phyloP scores from a whole-genome alignment of 495 filamentous ascomycete genomes.

The Aspergillus heteromorphus region DNA sequence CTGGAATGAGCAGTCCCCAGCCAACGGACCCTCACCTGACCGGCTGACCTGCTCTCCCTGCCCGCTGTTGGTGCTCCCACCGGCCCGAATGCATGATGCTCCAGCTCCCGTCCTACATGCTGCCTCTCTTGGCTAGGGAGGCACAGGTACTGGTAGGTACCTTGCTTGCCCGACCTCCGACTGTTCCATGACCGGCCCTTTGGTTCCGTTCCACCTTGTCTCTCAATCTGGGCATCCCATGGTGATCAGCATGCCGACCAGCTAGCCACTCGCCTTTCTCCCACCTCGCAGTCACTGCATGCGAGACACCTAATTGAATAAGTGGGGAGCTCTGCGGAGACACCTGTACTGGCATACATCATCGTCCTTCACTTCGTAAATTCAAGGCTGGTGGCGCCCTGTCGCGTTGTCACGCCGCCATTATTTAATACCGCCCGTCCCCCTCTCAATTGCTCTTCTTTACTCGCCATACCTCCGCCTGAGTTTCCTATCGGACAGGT shows the following conservation, averaged over 20 bases:
- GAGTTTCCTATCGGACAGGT: background rate
- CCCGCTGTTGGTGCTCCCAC: background rate
- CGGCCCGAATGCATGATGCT: background rate
- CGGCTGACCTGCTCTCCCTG: background rate
- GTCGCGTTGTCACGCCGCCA: background rate
- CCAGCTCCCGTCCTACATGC: background rate
- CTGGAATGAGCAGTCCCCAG: background rate
- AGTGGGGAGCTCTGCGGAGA: background rate
- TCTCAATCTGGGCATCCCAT: background rate
- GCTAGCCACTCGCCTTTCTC: background rate
- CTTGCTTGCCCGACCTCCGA: background rate
- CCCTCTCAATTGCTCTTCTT: background rate
- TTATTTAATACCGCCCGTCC: background rate
- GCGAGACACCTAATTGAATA: background rate
- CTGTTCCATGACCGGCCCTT: background rate
- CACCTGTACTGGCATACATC: background rate
- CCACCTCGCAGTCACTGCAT: background rate
- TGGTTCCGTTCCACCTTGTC: background rate
- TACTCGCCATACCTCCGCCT: background rate
- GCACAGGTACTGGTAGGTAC: background rate
- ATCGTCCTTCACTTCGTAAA: background rate
- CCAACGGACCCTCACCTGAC: background rate
- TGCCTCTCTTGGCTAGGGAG: background rate
- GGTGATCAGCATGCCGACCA: background rate
- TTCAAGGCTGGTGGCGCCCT: background rate